Evolutionary conservation across 1,284 basidiomycete species (phyloP).

Genomic region (Microbotryum violaceum): DNA sequence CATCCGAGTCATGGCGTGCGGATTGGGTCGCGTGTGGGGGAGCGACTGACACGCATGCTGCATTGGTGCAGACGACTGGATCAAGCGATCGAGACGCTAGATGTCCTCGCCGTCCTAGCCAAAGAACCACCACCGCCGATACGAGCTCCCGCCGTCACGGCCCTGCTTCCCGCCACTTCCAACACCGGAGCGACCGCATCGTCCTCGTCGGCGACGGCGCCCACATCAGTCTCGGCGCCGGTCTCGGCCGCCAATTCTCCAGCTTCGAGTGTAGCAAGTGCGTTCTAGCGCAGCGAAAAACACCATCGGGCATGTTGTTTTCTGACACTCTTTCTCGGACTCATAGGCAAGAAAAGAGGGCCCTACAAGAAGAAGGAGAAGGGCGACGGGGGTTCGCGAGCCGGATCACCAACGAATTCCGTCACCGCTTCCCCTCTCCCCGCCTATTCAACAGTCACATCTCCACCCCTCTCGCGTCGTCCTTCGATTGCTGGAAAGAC

Average conservation of each 20-base stretch:
- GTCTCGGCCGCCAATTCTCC: no score
- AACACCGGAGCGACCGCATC: no score
- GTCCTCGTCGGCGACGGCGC: no score
- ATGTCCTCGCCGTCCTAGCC: conserved; percentile 3
- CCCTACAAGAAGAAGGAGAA: conserved; percentile 19
- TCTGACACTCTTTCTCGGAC: background rate
- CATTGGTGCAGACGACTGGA: conserved; percentile 16
- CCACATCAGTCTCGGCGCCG: no score
- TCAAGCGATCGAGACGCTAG: conserved; percentile 9
- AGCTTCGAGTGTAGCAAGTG: no score
- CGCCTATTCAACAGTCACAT: conserved; percentile 1
- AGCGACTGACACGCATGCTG: background rate
- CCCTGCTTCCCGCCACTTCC: no score
- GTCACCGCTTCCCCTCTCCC: conserved; percentile 12
- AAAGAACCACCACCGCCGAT: no score
- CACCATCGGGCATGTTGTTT: background rate
- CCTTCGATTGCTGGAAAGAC: background rate
- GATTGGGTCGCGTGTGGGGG: background rate
- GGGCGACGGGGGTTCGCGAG: conserved; percentile 12
- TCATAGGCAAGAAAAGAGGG: conserved; percentile 5
- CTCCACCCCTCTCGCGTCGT: conserved; percentile 1
- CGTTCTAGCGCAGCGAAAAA: no score
- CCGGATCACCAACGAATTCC: conserved; percentile 16
- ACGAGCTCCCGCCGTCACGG: no score
- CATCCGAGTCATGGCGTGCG: no score